Evolutionary conservation across 495 filamentous ascomycete genomes (phyloP), one percentile per base, ranked within the genome.

Genomic region (Neurospora sp.): DNA sequence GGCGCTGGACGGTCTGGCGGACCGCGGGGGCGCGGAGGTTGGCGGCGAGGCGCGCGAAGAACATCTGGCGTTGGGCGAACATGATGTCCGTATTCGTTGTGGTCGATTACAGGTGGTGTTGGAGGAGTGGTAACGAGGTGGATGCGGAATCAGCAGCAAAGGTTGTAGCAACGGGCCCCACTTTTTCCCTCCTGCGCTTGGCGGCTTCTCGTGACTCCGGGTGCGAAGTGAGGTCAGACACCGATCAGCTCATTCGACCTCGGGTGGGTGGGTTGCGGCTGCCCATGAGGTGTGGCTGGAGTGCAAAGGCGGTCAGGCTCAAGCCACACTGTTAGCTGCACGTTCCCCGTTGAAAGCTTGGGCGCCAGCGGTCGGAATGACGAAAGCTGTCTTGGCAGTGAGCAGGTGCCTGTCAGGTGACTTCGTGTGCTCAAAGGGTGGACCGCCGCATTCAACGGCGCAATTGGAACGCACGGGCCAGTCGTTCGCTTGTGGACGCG

Each of bases 61-160:
- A 22, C 22, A 22, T 22, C 22, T 22, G 22, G 22, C 89, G 89
- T 80, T 89, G 88, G 75, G 87, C 73, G 77, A 89, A 82, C 91
- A 93, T 93, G n/a, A 42, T 78, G 72, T 41, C 73, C n/a, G 68
- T 22, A 46, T 35, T 31, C 59, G 70, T 48, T 27, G 48, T 68
- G 48, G 46, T 68, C 27, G 44, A 38, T 35, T 66, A 66, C 53
- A 66, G 53, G 53, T 66, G 53, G 53, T 66, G 48, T 35, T 35
- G 53, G 14, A 66, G 53, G 53, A 66, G 53, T 66, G 48, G 27
- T 66, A 66, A 66, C 53, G 27, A 66, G 53, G 53, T 66, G 53
- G 53, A 66, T 66, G 53, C 53, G 53, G 53, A 66, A 35, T 66
- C 53, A 66, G 27, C 53, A 66, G 53, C 53, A 66, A 66, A 66